Evolutionary conservation across 805 yeast species (phyloP).

Genomic region (Wickerhamiella occidentalis): DNA sequence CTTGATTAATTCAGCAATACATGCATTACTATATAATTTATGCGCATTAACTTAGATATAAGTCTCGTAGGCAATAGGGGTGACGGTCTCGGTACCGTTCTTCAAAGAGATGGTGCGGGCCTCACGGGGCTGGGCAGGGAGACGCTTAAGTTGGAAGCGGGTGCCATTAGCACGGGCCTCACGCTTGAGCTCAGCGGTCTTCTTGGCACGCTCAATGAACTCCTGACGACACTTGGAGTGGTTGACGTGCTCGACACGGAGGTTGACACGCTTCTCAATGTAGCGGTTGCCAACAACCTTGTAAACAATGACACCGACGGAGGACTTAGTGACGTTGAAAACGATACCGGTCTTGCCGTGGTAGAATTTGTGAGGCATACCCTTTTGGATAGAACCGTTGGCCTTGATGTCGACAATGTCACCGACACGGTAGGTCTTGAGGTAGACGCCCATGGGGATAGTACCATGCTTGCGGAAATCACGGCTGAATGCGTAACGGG

Average conservation of each 20-base stretch:
- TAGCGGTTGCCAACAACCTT: constrained; percentile 98
- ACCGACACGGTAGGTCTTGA: constrained; percentile 94
- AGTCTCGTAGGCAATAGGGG: constrained; percentile 99
- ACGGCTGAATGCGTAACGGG: constrained; percentile 99
- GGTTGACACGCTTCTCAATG: constrained; percentile 96
- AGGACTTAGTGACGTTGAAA: constrained; percentile 96
- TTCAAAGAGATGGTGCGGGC: constrained; percentile 73
- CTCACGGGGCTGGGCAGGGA: constrained; percentile 96
- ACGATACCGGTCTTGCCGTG: constrained; percentile 99
- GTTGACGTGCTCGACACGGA: constrained; percentile 97
- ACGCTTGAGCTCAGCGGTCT: constrained; percentile 82
- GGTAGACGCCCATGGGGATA: constrained; percentile 88
- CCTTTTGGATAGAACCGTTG: constrained; percentile 98
- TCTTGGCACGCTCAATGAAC: constrained; percentile 96
- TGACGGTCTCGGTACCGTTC: constrained; percentile 90
- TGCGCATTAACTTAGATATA: constrained; percentile 55
- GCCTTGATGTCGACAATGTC: constrained; percentile 99
- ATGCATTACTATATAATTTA: constrained; percentile 6
- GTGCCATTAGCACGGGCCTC: constrained; percentile 95
- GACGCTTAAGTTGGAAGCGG: constrained; percentile 89
- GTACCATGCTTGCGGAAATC: constrained; percentile 98
- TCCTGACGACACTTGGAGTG: constrained; percentile 99
- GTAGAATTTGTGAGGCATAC: constrained; percentile 99
- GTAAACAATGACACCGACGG: constrained; percentile 97
- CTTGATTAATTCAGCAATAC: neutral